Evolutionary conservation across 495 filamentous ascomycete genomes (phyloP).

Genomic region (Parathielavia appendiculata): DNA sequence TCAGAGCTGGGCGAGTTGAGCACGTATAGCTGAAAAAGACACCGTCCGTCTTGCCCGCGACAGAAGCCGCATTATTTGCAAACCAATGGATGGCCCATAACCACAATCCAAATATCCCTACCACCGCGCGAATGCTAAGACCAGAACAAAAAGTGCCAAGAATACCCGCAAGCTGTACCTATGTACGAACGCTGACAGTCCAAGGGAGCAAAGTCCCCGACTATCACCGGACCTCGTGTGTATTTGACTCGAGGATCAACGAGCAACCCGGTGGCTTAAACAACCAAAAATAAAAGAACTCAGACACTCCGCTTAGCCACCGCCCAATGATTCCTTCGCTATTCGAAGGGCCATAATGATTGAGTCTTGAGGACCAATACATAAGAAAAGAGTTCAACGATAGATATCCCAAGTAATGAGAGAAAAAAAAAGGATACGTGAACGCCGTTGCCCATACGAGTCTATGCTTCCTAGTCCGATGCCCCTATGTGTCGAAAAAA

Average conservation of each 20-base stretch:
- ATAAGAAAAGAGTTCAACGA: constrained; percentile 11
- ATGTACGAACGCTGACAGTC: neutral
- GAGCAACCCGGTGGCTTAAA: neutral
- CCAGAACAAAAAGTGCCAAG: neutral
- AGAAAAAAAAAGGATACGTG: neutral
- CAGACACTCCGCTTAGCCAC: neutral
- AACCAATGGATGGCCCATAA: no score
- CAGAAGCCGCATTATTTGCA: no score
- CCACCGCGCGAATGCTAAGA: neutral
- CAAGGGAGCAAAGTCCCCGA: neutral
- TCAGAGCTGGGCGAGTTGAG: no score
- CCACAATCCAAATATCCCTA: no score
- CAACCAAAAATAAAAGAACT: neutral
- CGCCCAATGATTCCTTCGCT: constrained; percentile 1
- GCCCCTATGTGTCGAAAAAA: neutral
- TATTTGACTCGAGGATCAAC: neutral
- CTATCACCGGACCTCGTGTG: neutral
- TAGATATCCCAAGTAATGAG: constrained; percentile 14
- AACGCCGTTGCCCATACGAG: constrained; percentile 11
- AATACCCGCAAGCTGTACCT: neutral
- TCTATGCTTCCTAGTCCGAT: constrained; percentile 12
- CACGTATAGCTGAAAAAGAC: no score
- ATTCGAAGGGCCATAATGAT: neutral
- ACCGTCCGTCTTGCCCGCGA: no score
- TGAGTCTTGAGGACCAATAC: neutral